These are phyloP conservation scores for Sordariomycetes sp. DNA, from an alignment of 2,329 filamentous ascomycete species.

Conservation along the genomic window DNA sequence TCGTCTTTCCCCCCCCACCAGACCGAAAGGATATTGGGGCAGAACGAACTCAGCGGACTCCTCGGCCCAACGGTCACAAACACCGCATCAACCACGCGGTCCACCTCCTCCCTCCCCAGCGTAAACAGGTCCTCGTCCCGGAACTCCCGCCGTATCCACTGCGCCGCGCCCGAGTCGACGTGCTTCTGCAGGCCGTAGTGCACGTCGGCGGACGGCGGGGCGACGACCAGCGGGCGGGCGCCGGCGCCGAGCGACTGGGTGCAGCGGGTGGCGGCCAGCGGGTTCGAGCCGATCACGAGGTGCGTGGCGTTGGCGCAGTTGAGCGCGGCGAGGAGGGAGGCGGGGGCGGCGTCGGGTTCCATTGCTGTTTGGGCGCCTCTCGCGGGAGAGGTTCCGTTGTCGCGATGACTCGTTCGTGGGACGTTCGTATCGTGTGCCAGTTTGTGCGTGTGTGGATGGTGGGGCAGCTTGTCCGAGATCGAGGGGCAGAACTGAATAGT, in stretches of 20 bases:
- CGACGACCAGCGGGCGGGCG: conserved; percentile 69
- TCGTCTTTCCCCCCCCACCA: too few species aligned
- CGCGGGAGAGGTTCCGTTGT: neutral
- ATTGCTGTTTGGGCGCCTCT: neutral
- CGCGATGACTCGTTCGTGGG: neutral
- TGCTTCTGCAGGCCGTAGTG: conserved; percentile 49
- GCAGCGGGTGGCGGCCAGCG: conserved; percentile 78
- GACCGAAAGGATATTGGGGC: neutral
- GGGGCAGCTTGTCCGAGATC: neutral
- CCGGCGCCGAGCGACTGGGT: conserved; percentile 71
- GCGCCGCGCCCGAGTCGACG: conserved; percentile 54
- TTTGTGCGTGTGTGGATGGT: neutral
- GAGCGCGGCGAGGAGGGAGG: conserved; percentile 59
- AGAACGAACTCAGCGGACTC: conserved; percentile 25
- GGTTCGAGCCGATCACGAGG: conserved; percentile 75
- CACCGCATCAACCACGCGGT: conserved; percentile 74
- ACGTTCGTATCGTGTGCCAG: neutral
- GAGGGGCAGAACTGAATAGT: neutral
- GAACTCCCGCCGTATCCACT: conserved; percentile 58
- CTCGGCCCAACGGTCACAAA: conserved; percentile 62
- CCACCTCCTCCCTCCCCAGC: conserved; percentile 72
- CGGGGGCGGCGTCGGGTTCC: conserved; percentile 6
- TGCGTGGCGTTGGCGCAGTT: conserved; percentile 65
- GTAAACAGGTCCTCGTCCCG: conserved; percentile 60
- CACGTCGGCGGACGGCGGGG: conserved; percentile 51